phyloP scores from a whole-genome alignment of 768 basidiomycete genomes.

The Suillus hirtellus region DNA sequence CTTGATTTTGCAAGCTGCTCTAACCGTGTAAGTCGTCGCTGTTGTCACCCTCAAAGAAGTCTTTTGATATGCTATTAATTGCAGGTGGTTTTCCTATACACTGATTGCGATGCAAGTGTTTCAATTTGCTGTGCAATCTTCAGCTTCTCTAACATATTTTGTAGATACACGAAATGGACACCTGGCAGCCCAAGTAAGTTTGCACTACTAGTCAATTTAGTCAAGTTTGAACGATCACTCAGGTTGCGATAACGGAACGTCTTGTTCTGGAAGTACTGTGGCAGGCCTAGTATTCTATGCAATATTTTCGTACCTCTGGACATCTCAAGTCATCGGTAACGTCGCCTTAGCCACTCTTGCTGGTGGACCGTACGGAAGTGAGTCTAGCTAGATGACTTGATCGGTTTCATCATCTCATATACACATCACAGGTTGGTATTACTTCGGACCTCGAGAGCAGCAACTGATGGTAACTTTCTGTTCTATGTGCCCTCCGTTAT shows the following conservation, averaged over 20 bases:
- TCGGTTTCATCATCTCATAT: not conserved
- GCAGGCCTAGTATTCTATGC: constrained; percentile 77
- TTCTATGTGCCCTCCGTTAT: not conserved
- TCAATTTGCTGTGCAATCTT: not conserved
- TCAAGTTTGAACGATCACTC: constrained; percentile 2
- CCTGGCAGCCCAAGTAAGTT: constrained; percentile 69
- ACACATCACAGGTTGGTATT: constrained; percentile 58
- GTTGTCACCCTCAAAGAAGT: not conserved
- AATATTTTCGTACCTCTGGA: constrained; percentile 86
- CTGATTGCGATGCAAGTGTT: constrained; percentile 64
- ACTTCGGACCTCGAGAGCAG: constrained; percentile 72
- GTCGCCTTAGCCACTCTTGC: constrained; percentile 78
- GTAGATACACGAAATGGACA: constrained; percentile 65
- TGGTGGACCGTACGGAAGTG: constrained; percentile 70
- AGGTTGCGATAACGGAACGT: constrained; percentile 51
- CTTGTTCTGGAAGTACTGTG: constrained; percentile 74
- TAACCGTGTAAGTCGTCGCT: constrained; percentile 56
- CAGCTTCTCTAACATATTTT: not conserved
- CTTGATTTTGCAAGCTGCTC: constrained; percentile 67
- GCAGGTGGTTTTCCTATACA: constrained; percentile 80
- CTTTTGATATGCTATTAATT: constrained; percentile 13
- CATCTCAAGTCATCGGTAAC: constrained; percentile 78
- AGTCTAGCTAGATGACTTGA: constrained; percentile 12
- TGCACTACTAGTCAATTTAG: not conserved
- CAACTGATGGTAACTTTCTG: constrained; percentile 53